phyloP scores from a whole-genome alignment of 108 stramenopile species.

The Cylindrotheca fusiformis region DNA sequence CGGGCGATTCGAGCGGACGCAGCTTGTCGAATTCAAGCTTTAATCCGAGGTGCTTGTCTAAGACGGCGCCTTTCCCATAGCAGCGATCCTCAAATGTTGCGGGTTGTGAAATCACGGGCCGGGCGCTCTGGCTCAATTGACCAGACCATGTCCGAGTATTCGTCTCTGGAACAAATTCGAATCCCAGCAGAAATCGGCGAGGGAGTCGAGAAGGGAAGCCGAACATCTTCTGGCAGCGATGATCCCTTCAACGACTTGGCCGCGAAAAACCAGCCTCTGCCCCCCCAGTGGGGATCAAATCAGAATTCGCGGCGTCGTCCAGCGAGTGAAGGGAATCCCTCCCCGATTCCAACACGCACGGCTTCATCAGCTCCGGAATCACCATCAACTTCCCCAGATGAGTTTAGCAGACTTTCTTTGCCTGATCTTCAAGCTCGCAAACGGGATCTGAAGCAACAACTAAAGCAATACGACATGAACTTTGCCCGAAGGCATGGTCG shows the following conservation, averaged over 20 bases:
- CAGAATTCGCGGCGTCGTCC: conserved; percentile 10
- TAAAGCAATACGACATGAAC: conserved; percentile 91
- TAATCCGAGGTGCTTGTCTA: conserved; percentile 61
- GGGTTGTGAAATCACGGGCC: conserved; percentile 47
- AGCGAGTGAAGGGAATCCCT: conserved; percentile 4
- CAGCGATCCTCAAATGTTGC: conserved; percentile 41
- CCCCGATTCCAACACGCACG: not conserved
- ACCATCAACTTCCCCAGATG: conserved; percentile 8
- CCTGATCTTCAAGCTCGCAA: conserved; percentile 73
- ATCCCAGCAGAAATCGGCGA: conserved; percentile 75
- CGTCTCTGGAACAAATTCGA: conserved; percentile 51
- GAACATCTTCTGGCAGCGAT: conserved; percentile 11
- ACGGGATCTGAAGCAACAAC: conserved; percentile 79
- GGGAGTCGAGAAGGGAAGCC: not conserved
- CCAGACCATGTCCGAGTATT: conserved; percentile 9
- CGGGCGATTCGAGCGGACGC: conserved; percentile 86
- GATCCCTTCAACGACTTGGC: conserved; percentile 12
- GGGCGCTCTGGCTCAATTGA: conserved; percentile 21
- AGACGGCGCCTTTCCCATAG: conserved; percentile 52
- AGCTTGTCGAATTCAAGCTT: conserved; percentile 77
- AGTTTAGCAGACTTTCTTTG: conserved; percentile 47
- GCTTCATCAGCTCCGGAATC: conserved; percentile 14
- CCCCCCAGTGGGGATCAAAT: conserved; percentile 26
- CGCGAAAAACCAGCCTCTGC: conserved; percentile 14
- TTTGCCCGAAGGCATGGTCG: conserved; percentile 82